Evolutionary conservation across 1,139 yeast genomes (phyloP).

Genomic region (Pichia sp.): DNA sequence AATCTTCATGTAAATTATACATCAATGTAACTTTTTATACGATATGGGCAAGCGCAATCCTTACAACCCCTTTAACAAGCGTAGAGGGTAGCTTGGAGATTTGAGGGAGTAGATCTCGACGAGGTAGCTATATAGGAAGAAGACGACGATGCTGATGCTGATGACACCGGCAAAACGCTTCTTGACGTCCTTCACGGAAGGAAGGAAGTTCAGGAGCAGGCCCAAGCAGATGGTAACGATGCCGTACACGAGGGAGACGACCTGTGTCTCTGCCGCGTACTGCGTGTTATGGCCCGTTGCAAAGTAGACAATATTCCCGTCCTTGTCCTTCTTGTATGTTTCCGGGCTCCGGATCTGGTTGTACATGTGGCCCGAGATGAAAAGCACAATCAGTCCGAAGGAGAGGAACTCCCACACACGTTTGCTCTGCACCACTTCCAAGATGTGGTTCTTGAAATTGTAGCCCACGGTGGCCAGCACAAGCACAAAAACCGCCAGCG

Average conservation of each 20-base stretch:
- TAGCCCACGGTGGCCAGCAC: conserved; percentile 24
- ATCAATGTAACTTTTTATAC: background rate
- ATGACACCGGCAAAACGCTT: conserved; percentile 44
- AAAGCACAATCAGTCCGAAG: conserved; percentile 59
- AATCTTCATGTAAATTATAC: background rate
- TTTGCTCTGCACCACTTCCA: conserved; percentile 21
- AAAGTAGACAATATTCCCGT: conserved; percentile 61
- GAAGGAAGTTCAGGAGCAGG: conserved; percentile 46
- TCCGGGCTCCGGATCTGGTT: conserved; percentile 78
- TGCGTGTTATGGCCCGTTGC: conserved; percentile 66
- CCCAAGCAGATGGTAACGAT: conserved; percentile 47
- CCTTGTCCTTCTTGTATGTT: conserved; percentile 52
- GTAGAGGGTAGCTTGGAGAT: conserved; percentile 59
- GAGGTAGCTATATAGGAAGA: conserved; percentile 50
- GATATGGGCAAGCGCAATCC: background rate
- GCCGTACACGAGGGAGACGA: conserved; percentile 62
- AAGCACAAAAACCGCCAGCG: conserved; percentile 35
- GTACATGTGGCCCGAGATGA: conserved; percentile 91
- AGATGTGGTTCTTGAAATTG: conserved; percentile 13
- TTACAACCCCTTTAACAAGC: conserved; percentile 5
- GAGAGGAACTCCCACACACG: conserved; percentile 34
- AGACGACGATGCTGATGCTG: conserved; percentile 39
- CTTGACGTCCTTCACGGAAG: conserved; percentile 40
- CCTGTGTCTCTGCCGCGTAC: conserved; percentile 79
- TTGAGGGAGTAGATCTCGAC: conserved; percentile 55